Evolutionary conservation across 768 basidiomycete genomes (phyloP), one percentile per base, ranked within the genome.

Genomic region (Holtermanniella nyarrowii): DNA sequence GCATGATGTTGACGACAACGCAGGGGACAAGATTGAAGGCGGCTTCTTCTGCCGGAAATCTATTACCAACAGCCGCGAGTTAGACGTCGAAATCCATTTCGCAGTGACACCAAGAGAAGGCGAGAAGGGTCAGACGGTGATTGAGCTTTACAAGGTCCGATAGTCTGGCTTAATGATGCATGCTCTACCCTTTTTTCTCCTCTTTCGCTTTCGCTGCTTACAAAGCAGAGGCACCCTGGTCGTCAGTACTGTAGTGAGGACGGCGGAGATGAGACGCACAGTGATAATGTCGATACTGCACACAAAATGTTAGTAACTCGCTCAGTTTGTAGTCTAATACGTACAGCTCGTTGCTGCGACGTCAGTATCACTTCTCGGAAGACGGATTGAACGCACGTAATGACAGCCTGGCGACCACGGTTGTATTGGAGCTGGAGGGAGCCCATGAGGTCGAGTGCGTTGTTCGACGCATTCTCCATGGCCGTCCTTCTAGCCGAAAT

Each of bases 391-490:
- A 49, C 54, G 51, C 49, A 49, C 44, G 90, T 96, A 69, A 96
- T 96, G 60, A 89, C 84, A 58, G 90, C 90, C 77, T 96, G 90
- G 70, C 90, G 87, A 78, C 91, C 90, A 80, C 90, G 86, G 73
- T 96, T 96, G 80, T 91, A 96, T 73, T 93, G 80, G 84, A 95
- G 85, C 72, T 85, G 85, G 46, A 96, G 78, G 42, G 77, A 73
- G 55, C 74, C 74, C 67, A 96, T 93, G 90, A 96, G 95, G 74
- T 91, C 90, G 26, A 75, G 76, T 52, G 95, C 95, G 73, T 99
- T 97, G 68, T 99, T 99, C 60, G 91, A 89, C 44, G 93, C 93
- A 69, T 89, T 97, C 81, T 97, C 95, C 95, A 99, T 99, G 66
- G 95, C 95, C 62, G 93, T 96, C 62, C 93, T 85, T 73, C 93